phyloP scores from a whole-genome alignment of 192 early-diverging fungal species.

The Backusella westeae region DNA sequence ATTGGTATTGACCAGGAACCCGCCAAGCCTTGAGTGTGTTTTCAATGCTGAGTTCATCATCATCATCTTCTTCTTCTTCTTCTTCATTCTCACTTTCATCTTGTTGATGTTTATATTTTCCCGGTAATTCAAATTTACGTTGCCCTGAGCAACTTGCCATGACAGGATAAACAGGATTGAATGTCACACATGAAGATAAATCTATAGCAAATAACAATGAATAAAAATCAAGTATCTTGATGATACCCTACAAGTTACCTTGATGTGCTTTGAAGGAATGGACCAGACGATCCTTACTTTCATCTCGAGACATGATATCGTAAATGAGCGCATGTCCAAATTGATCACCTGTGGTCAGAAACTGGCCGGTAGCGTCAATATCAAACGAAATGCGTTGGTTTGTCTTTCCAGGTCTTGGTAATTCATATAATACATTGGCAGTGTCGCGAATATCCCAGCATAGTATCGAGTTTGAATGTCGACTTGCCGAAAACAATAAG shows the following conservation, averaged over 20 bases:
- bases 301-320: conserved; percentile 22
- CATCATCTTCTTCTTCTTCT: neutral
- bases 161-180: conserved; percentile 67
- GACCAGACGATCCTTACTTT: neutral
- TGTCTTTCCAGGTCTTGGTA: conserved; percentile 55
- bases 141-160: conserved; percentile 77
- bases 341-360: conserved; percentile 61
- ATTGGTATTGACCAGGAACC: conserved; percentile 26
- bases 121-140: conserved; percentile 43
- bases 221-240: no score
- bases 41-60: conserved; percentile 26
- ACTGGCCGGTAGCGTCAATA: conserved; percentile 58
- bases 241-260: conserved; percentile 7
- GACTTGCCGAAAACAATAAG: conserved; percentile 66
- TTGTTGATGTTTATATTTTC: neutral
- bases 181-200: conserved; percentile 49
- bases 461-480: conserved; percentile 55
- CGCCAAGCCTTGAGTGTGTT: conserved; percentile 46
- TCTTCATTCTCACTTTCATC: neutral
- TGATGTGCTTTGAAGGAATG: conserved; percentile 1
- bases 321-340: conserved; percentile 44
- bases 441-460: conserved; percentile 85
- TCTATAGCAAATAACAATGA: conserved; percentile 36
- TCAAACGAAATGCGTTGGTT: conserved; percentile 76
- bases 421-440: conserved; percentile 51